Conservation (phyloP, 2,329 filamentous ascomycete genomes). For the Rhinocladiella mackenziei region DNA sequence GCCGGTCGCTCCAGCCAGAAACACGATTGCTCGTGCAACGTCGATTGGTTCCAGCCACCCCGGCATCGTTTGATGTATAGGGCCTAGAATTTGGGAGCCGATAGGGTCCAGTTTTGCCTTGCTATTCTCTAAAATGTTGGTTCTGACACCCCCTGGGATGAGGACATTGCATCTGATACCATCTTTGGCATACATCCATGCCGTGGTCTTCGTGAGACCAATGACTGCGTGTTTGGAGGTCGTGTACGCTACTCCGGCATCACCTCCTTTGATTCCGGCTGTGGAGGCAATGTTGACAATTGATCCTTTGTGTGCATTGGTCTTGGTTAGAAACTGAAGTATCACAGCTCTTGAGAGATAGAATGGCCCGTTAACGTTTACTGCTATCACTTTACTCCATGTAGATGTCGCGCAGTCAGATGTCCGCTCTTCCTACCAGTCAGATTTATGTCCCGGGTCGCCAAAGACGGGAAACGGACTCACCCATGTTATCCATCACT, state of each 20-base stretch:
- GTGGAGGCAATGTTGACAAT: slow-evolving; percentile 54
- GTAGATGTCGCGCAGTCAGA: no score
- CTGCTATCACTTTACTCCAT: slow-evolving; percentile 54
- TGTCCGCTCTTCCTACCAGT: no score
- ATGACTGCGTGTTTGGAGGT: slow-evolving; percentile 52
- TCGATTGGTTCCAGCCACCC: no score
- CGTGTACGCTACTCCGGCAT: slow-evolving; percentile 49
- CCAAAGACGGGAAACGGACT: slow-evolving; percentile 53
- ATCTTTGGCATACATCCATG: slow-evolving; percentile 52
- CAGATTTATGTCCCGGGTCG: slow-evolving; percentile 40
- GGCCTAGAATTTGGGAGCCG: no score
- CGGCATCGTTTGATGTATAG: no score
- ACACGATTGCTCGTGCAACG: no score
- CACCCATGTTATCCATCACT: slow-evolving; percentile 57
- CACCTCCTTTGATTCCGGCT: slow-evolving; percentile 43
- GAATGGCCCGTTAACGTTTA: slow-evolving; percentile 56
- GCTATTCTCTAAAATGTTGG: slow-evolving; percentile 47
- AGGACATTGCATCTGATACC: slow-evolving; percentile 52
- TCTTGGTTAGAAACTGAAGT: slow-evolving; percentile 42
- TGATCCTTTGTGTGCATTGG: slow-evolving; percentile 39
- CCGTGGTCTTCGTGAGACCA: slow-evolving; percentile 56
- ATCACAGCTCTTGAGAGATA: slow-evolving; percentile 52
- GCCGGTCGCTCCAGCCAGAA: no score
- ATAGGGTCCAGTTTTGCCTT: no score
- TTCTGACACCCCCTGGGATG: slow-evolving; percentile 52